A percentile compares a stretch with the other conserved stretches of the same genome.
These are phyloP conservation scores for Pyrenophora teres DNA, from an alignment of 2,329 filamentous ascomycete genomes.

Conservation along the genomic window DNA sequence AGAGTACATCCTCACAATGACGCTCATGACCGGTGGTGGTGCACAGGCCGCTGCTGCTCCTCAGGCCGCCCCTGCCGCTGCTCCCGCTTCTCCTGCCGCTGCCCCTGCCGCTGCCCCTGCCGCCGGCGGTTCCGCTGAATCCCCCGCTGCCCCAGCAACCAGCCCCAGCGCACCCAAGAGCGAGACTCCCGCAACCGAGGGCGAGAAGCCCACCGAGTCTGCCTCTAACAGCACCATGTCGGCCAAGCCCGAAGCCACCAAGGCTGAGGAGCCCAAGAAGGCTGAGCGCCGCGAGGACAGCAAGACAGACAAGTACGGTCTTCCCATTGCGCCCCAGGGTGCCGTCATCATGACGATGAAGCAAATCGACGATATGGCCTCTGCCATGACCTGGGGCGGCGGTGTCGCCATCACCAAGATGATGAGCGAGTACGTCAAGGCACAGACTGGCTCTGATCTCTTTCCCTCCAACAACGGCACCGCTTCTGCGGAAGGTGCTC, in stretches of 20 bases:
- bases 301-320: conserved; percentile 28
- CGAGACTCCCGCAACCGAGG: neutral
- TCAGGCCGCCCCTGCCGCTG: conserved; percentile 13
- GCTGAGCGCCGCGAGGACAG: conserved; percentile 18
- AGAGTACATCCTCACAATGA: conserved; percentile 45
- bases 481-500: neutral
- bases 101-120: conserved; percentile 8
- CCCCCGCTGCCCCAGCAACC: neutral
- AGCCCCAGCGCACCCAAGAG: conserved; percentile 3
- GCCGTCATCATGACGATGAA: conserved; percentile 42
- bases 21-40: conserved; percentile 23
- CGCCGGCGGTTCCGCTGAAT: neutral
- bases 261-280: neutral
- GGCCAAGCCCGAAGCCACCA: conserved; percentile 19
- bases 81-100: neutral
- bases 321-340: conserved; percentile 28
- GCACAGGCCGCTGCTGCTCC: conserved; percentile 10
- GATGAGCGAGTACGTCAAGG: conserved; percentile 43
- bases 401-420: conserved; percentile 41
- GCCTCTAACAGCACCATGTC: conserved; percentile 19
- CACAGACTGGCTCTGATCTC: conserved; percentile 26
- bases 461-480: neutral
- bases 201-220: conserved; percentile 10
- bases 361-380: conserved; percentile 41
- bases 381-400: conserved; percentile 32